phyloP scores from a whole-genome alignment of 2,329 filamentous ascomycete genomes.

The Botrytis sinoallii region DNA sequence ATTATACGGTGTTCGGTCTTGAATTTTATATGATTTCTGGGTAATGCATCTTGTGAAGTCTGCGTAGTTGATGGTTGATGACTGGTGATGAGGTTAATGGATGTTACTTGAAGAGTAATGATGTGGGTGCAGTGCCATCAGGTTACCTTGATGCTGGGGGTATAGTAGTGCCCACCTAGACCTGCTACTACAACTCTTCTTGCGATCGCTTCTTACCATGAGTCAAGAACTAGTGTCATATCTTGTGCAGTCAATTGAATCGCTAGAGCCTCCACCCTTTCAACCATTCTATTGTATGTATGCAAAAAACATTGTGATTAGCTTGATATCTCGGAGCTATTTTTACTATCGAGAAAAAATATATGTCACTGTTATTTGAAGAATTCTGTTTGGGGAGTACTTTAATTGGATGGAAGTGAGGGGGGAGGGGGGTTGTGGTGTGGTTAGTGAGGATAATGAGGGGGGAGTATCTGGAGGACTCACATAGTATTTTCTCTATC shows the following conservation, averaged over 20 bases:
- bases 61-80: neutral
- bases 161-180: neutral
- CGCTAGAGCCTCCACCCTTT: neutral
- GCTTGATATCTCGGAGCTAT: neutral
- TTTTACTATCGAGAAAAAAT: rapidly evolving
- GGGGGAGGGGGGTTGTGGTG: no score
- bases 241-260: neutral
- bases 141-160: neutral
- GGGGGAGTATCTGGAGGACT: no score
- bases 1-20: neutral
- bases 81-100: neutral
- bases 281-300: neutral
- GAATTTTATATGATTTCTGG: neutral
- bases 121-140: neutral
- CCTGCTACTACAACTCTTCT: neutral
- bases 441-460: no score
- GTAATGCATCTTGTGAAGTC: neutral
- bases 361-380: no score
- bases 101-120: neutral
- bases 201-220: neutral
- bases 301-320: neutral
- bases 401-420: no score
- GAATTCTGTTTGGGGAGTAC: no score
- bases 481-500: no score
- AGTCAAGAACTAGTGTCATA: neutral